Evolutionary conservation across 129 eudicot species (phyloP).

Genomic region (Cynara cardunculus): DNA sequence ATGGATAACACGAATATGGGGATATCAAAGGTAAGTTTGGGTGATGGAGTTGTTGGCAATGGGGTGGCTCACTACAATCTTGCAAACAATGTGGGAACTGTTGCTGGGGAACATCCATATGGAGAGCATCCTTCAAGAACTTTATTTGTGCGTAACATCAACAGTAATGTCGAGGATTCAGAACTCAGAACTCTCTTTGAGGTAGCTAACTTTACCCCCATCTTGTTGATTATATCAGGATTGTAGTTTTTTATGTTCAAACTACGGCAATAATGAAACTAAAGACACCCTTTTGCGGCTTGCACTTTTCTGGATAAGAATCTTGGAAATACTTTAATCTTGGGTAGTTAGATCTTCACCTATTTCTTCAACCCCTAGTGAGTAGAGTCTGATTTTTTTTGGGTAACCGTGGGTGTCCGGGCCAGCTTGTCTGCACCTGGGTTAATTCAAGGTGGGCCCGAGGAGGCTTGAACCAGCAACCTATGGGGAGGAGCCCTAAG

Average conservation of each 20-base stretch:
- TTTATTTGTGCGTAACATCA: slow-evolving; percentile 83
- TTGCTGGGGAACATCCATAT: slow-evolving; percentile 87
- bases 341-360: neutral
- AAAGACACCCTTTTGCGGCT: neutral
- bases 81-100: slow-evolving; percentile 58
- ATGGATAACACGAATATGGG: slow-evolving; percentile 46
- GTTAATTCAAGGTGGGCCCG: no score
- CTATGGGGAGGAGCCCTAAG: no score
- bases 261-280: neutral
- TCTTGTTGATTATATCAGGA: neutral
- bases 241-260: slow-evolving; percentile 5
- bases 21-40: slow-evolving; percentile 45
- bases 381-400: neutral
- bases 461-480: no score
- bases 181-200: slow-evolving; percentile 78
- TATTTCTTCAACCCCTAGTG: neutral
- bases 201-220: slow-evolving; percentile 39
- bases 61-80: slow-evolving; percentile 43
- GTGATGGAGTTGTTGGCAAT: slow-evolving; percentile 56
- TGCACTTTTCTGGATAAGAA: neutral
- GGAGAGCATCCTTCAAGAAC: slow-evolving; percentile 99
- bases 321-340: neutral
- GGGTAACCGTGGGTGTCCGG: no score
- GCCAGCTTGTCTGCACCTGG: no score
- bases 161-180: slow-evolving; percentile 91